Conservation (phyloP, 2,329 filamentous ascomycete genomes). For the Ascochyta pisi region DNA sequence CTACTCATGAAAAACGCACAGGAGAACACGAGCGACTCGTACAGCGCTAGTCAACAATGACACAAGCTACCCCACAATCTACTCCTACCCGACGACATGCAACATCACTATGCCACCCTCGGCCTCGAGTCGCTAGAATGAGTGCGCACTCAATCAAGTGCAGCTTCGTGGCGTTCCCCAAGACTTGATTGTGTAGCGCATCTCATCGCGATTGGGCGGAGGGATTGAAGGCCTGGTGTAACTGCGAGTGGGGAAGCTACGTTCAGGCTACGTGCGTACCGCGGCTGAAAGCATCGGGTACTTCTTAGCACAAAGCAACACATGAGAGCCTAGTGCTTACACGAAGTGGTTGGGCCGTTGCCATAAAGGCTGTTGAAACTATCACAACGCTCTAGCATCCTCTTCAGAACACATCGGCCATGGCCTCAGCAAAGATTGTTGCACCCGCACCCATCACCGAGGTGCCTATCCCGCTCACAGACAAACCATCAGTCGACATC, state of each 20-base stretch:
- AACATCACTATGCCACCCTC: too few relatives aligned
- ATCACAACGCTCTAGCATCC: neutral
- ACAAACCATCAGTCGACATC: constrained; percentile 25
- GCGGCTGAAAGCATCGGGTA: neutral
- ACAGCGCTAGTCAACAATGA: neutral
- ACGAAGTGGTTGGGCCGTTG: neutral
- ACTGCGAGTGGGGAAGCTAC: constrained; percentile 6
- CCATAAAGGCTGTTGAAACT: neutral
- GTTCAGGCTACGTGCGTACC: neutral
- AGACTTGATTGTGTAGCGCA: neutral
- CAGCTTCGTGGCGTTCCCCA: neutral
- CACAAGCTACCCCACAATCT: constrained; percentile 6
- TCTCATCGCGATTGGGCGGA: neutral
- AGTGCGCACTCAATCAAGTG: too few relatives aligned
- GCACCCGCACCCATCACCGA: constrained; percentile 26
- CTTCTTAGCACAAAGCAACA: neutral
- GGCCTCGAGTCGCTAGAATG: too few relatives aligned
- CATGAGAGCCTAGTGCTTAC: neutral
- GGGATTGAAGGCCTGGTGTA: neutral
- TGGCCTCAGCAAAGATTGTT: constrained; percentile 21
- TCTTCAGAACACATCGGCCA: neutral
- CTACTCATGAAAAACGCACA: too few relatives aligned
- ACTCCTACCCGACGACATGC: neutral
- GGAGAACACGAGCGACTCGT: neutral
- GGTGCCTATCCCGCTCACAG: constrained; percentile 21